Base-by-base conservation (phyloP, 441 rosid genomes). In the Erodium chrysanthum region DNA sequence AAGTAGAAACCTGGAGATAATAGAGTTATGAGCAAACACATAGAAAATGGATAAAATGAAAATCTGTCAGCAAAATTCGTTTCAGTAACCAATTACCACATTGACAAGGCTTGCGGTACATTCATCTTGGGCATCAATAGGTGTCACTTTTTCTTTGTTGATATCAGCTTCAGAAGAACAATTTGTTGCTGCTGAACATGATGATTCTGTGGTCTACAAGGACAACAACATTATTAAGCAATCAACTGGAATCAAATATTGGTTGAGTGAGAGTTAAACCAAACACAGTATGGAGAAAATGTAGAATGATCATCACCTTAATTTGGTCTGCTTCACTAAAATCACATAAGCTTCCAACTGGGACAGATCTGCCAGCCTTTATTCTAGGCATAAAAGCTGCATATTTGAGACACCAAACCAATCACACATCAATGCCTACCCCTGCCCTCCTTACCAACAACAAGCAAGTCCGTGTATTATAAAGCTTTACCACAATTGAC, bases 301-400 rank as follows among this genome's bases (percentile, higher is more conserved):
- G 52, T 10, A 20, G 68, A 62, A 66, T 54, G 58, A 15, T 66
- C 21, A 17, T 73, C 66, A 88, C 92, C 88, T 86, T 82, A 65
- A 71, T 64, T 66, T 76, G 77, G 33, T 87, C 94, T 27, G 82
- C 91, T 66, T 87, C 91, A 66, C 83, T 81, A 75, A 91, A 88
- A 83, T 86, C 88, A 75, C 96, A 95, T 66, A 91, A 76, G 29
- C 81, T 76, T 66, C 86, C 94, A 23, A 87, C 82, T 73, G 85
- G 86, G 35, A 86, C 75, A 9, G 90, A 86, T 81, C 97, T 83
- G 14, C 85, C 81, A 23, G 88, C 79, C 83, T 86, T 91, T 71
- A 95, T 88, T 77, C 83, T 87, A 61, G 87, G 82, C 90, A 90
- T 91, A 73, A 81, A 87, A 79, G 97, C 97, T 95, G 84, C 86